A percentile compares a stretch with the other conserved stretches of the same genome.
Conservation (phyloP, 306 rosid species). For the Parietaria judaica region DNA sequence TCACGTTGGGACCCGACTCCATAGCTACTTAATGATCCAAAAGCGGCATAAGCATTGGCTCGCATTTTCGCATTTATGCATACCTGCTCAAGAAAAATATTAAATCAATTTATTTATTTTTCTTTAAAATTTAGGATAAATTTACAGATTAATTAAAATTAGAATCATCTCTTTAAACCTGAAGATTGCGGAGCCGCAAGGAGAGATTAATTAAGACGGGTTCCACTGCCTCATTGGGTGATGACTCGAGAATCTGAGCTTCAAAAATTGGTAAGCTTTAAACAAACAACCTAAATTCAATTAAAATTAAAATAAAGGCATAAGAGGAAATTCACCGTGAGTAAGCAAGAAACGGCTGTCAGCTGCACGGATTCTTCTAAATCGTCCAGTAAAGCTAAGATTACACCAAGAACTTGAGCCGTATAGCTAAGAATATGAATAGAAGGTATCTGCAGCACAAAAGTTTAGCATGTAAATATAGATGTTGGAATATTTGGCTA, state of each 20-base stretch:
- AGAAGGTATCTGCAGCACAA: conserved; percentile 62
- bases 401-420: conserved; percentile 77
- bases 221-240: conserved; percentile 77
- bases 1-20: conserved; percentile 63
- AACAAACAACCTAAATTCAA: conserved; percentile 19
- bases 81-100: conserved; percentile 30
- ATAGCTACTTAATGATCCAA: conserved; percentile 73
- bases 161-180: conserved; percentile 38
- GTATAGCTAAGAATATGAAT: conserved; percentile 64
- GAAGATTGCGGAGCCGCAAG: conserved; percentile 79
- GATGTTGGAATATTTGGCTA: not conserved
- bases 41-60: conserved; percentile 82
- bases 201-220: conserved; percentile 83
- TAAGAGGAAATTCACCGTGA: conserved; percentile 46
- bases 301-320: conserved; percentile 4
- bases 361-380: conserved; percentile 81
- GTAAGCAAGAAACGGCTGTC: conserved; percentile 87
- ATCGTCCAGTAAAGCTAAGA: conserved; percentile 87
- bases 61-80: conserved; percentile 68
- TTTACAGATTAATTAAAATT: not conserved
- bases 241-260: conserved; percentile 67
- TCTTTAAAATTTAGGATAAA: not conserved
- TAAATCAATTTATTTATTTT: not conserved
- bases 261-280: conserved; percentile 18
- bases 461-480: conserved; percentile 17